phyloP scores from a whole-genome alignment of 2,329 filamentous ascomycete genomes.

The Penicillium sp. region DNA sequence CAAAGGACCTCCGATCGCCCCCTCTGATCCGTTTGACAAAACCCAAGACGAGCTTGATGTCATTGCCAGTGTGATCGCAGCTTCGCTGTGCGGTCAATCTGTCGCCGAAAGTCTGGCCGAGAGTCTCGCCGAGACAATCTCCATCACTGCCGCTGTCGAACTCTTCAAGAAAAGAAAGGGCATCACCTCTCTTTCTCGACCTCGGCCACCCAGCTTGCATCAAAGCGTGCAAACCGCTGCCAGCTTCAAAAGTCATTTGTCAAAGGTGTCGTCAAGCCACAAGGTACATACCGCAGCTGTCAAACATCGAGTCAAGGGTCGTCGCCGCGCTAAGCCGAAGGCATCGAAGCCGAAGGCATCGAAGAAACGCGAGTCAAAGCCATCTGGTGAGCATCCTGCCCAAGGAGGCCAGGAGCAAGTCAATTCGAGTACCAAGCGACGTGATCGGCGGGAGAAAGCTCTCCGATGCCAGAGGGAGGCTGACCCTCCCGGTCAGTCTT shows the following conservation, averaged over 20 bases:
- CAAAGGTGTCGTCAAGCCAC: not conserved
- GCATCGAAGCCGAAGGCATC: no score
- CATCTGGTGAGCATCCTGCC: not conserved
- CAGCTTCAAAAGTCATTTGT: not conserved
- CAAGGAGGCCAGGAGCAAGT: constrained; percentile 19
- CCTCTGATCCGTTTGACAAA: not conserved
- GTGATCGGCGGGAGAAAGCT: constrained; percentile 33
- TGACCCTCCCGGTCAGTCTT: constrained; percentile 12
- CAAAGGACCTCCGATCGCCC: not conserved
- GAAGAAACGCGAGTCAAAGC: not conserved
- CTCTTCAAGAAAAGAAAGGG: constrained; percentile 8
- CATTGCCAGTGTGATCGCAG: constrained; percentile 1
- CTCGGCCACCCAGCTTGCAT: constrained; percentile 1
- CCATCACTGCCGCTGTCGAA: constrained; percentile 14
- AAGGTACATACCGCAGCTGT: not conserved
- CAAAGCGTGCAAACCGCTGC: not conserved
- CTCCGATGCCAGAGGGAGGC: constrained; percentile 22
- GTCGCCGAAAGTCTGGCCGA: constrained; percentile 4
- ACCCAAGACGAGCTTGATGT: not conserved
- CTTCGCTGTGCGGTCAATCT: constrained; percentile 1
- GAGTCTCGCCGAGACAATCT: constrained; percentile 8
- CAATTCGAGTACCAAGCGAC: constrained; percentile 34
- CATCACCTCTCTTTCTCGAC: not conserved
- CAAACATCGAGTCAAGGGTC: not conserved
- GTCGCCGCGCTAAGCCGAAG: constrained; percentile 6